Base-by-base conservation (phyloP, 768 basidiomycete species). In the Hygrophorus russula region DNA sequence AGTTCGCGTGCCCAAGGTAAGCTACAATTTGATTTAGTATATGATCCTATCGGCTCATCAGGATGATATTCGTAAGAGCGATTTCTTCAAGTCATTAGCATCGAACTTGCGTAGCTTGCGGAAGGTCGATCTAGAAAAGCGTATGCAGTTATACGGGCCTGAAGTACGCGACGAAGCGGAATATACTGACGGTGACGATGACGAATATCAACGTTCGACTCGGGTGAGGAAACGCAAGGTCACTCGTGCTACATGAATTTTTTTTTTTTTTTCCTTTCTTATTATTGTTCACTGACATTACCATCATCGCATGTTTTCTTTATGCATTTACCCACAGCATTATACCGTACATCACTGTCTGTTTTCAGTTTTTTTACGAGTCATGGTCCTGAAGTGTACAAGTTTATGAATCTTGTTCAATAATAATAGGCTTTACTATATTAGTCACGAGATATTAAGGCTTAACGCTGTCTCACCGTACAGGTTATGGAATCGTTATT, bases 21-120 rank as follows among this genome's bases (percentile, higher is more conserved):
- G 68, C 46, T 15, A 4, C 36, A n/a, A 41, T 27, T 35, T 31
- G 14, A 17, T 15, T n/a, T 18, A 17, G 15, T 20, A 19, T 38
- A 39, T 36, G 12, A 42, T 28, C 27, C 34, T 11, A 9, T 18
- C 10, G 10, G n/a, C n/a, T n/a, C n/a, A n/a, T n/a, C n/a, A n/a
- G n/a, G n/a, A n/a, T n/a, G n/a, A 34, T 31, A 36, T 2, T 18
- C 36, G 20, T 32, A 15, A 87, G 84, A 80, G 65, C 51, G 80
- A 82, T 20, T 87, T 87, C 52, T 66, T 80, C 52, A 83, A 73
- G 55, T 73, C 76, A 3, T 60, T 87, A 39, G 63, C 69, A 8
- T 43, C 60, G n/a, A 69, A 74, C 46, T 65, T 87, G 37, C 73
- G 79, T 13, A 63, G 68, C 20, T 57, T 87, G 46, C 80, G 82